Base-by-base conservation (phyloP, 495 filamentous ascomycete genomes). In the Penicillium goetzii region DNA sequence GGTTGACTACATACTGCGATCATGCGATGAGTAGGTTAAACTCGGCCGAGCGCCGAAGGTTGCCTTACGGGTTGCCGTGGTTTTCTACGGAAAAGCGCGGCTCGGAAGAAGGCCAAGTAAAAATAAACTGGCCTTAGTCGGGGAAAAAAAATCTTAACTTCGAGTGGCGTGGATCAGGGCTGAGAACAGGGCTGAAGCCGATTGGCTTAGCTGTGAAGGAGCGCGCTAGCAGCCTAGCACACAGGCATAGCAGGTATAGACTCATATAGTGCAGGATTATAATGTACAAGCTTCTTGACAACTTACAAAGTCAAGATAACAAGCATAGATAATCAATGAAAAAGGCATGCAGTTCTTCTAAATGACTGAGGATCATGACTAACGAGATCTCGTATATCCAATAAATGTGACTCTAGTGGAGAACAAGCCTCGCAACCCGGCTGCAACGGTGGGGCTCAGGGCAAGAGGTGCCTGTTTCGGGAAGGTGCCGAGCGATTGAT, bases 111-210 rank as follows among this genome's bases (percentile, higher is more conserved):
- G 50, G 30, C 25, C 26, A 53, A 30, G 26, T 8, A 33, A 33
- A 53, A 30, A 53, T 53, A 53, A 21, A 33, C 25, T n/a, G 26
- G 33, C 11, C 30, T 38, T 34, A 36, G 33, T 28, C 25, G 11
- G 50, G 25, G 23, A n/a, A 55, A 19, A 19, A 55, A 55, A 55
- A 21, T 36, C 32, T 55, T 34, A 36, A 32, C 32, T 25, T 25
- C 52, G 47, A 21, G 52, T 55, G 52, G 52, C 52, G 52, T 54
- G 51, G 51, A 32, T 32, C 28, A 26, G n/a, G 50, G 50, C 50
- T 17, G 15, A 21, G 4, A 21, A 25, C 26, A 51, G 50, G 51
- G 33, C 52, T 14, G 52, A 33, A 55, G 52, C 52, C 52, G 52
- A 55, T 55, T 55, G 52, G 52, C 21, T 38, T 55, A 32, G 17